Base-by-base conservation (phyloP, 2,329 filamentous ascomycete species). In the Penicillium sp. region DNA sequence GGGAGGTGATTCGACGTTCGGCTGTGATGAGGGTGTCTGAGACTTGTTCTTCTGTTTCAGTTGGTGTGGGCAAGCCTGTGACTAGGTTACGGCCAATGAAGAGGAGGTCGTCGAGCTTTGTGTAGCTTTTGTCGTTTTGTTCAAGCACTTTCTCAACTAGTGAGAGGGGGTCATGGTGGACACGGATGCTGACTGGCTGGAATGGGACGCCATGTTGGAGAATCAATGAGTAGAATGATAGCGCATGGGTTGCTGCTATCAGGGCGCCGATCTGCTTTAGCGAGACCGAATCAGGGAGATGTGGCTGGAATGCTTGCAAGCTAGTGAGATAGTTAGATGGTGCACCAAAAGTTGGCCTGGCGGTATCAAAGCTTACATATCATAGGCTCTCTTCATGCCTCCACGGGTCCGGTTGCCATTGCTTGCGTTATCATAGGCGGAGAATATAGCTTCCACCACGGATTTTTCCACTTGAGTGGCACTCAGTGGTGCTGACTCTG, bases 181-280 rank as follows among this genome's bases (percentile, higher is more conserved):
- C 83, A n/a, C 86, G 82, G 56, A 88, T 87, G 66, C 82, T 87
- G 64, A 88, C 86, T 3, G 86, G 86, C 64, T 86, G 83, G 66
- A 88, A 88, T 2, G 85, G 85, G 16, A 88, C 83, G 19, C 84
- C 84, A 58, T 87, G 85, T 63, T 87, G 83, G 4, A 88, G 74
- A 0, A 81, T 87, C 8, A 88, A 74, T 1, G 84, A 85, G 67
- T 88, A 88, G 65, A 85, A 88, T 1, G 86, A 88, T 58, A 88
- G 72, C 19, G 84, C 78, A 66, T 88, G 86, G 1, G 86, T 88
- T 16, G 85, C 86, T 48, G 81, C 75, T 39, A 88, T 79, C 27
- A 88, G 75, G 27, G 84, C 79, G 21, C 78, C 74, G 26, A 79
- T 79, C 51, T 83, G 77, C 35, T 71, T 70, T 48, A 81, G 69